phyloP scores from a whole-genome alignment of 805 yeast species.

The Zygosaccharomyces rouxii region DNA sequence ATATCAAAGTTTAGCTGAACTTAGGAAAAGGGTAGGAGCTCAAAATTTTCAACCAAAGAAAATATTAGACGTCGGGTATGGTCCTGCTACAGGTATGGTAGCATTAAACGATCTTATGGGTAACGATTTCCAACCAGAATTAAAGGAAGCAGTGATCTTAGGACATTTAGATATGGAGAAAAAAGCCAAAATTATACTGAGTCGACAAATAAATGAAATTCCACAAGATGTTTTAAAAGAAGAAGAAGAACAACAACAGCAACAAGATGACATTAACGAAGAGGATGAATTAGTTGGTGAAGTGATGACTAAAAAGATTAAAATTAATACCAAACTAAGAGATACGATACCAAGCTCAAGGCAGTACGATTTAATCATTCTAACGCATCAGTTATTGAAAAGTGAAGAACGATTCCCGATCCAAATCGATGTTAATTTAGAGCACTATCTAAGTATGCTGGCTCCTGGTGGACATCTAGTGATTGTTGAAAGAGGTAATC shows the following conservation, averaged over 20 bases:
- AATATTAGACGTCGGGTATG: constrained; percentile 77
- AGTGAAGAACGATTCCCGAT: constrained; percentile 59
- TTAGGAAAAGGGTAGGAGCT: constrained; percentile 51
- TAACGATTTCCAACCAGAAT: constrained; percentile 51
- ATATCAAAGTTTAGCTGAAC: constrained; percentile 61
- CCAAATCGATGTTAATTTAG: constrained; percentile 65
- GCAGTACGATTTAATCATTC: constrained; percentile 76
- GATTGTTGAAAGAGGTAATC: constrained; percentile 82
- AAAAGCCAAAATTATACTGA: constrained; percentile 70
- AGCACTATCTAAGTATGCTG: constrained; percentile 53
- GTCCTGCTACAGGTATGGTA: constrained; percentile 89
- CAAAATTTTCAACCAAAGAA: constrained; percentile 56
- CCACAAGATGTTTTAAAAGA: constrained; percentile 16
- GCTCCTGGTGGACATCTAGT: constrained; percentile 78
- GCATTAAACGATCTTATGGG: constrained; percentile 84
- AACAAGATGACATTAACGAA: constrained; percentile 22
- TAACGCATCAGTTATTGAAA: constrained; percentile 70
- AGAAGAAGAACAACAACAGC: constrained; percentile 19
- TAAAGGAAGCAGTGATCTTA: constrained; percentile 66
- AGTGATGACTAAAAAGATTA: constrained; percentile 54
- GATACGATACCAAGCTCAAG: constrained; percentile 44
- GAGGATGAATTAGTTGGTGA: constrained; percentile 42
- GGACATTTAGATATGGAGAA: constrained; percentile 73
- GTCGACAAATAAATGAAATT: constrained; percentile 59
- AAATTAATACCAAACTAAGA: constrained; percentile 51